Evolutionary conservation across 495 filamentous ascomycete species (phyloP), one percentile per base, ranked within the genome.

Genomic region (Xylaria longipes): DNA sequence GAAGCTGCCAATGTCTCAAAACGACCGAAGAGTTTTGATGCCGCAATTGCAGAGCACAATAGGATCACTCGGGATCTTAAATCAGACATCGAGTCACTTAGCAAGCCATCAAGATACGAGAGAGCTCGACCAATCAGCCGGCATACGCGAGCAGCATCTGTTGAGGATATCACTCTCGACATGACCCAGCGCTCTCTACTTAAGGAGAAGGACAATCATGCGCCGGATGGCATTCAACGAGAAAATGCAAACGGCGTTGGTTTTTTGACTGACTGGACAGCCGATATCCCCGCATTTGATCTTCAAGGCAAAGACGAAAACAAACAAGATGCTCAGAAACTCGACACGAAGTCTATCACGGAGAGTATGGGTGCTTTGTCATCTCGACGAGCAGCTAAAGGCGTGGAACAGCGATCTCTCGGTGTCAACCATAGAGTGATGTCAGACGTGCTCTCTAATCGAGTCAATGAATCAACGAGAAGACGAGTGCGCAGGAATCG

Each of bases 151-250:
- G 63, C 75, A 17, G 70, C 66, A 29, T 75, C 77, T 20, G 62
- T 72, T 31, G 75, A 79, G 43, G 73, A 77, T 70, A 33, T 74
- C 22, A 75, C 71, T 12, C 70, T 78, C 20, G 71, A 78, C 27
- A 73, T 70, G 73, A 74, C 70, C 27, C 65, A 71, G 39, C 73
- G 60, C 41, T 74, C 73, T 43, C 61, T 74, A 29, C 57, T 75
- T 27, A 62, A 9, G n/a, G 57, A 74, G 14, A 50, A 57, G n/a
- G 62, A 71, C 14, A 65, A 74, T 12, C 39, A 56, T 27, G 46
- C 43, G 20, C 17, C 27, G 33, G 20, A 39, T 33, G 33, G 54
- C 20, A 20, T 35, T 62, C 22, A 52, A 71, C 17, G 46, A 37
- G 27, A 17, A 37, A 65, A 65, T 2, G 48, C 27, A 15, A 20